phyloP scores from a whole-genome alignment of 2,329 filamentous ascomycete genomes.

The Colletotrichum abscissum region DNA sequence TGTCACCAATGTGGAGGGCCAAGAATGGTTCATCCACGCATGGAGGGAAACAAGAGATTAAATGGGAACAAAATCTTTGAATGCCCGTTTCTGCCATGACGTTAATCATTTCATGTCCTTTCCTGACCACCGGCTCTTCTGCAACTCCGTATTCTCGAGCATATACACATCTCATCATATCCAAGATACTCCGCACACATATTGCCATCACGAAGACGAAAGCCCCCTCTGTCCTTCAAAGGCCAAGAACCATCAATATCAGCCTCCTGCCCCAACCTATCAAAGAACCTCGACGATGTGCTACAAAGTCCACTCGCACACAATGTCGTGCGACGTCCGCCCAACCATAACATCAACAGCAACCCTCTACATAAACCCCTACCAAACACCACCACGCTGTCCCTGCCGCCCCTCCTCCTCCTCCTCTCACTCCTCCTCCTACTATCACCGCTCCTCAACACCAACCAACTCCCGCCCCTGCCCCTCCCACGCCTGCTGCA shows the following conservation, averaged over 20 bases:
- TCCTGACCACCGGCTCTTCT: neutral
- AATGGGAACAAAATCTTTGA: neutral
- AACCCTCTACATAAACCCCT: constrained; percentile 39
- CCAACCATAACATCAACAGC: constrained; percentile 41
- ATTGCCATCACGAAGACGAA: neutral
- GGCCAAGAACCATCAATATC: neutral
- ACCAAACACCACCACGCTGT: constrained; percentile 38
- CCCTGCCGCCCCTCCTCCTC: constrained; percentile 21
- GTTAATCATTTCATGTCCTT: neutral
- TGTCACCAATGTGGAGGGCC: neutral
- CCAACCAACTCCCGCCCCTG: constrained; percentile 40
- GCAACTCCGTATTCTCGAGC: no score
- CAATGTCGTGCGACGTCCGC: constrained; percentile 43
- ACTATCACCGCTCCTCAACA: neutral
- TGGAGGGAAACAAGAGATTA: neutral
- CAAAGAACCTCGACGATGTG: constrained; percentile 14
- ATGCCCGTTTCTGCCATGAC: neutral
- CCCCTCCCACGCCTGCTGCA: constrained; percentile 43
- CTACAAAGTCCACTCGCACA: constrained; percentile 41
- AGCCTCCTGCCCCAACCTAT: no score
- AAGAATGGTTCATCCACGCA: no score
- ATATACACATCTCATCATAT: neutral
- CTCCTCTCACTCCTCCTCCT: constrained; percentile 7
- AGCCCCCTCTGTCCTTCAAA: neutral
- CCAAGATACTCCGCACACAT: neutral